Evolutionary conservation across 805 yeast species (phyloP).

Genomic region (Cyberlindnera maritima): DNA sequence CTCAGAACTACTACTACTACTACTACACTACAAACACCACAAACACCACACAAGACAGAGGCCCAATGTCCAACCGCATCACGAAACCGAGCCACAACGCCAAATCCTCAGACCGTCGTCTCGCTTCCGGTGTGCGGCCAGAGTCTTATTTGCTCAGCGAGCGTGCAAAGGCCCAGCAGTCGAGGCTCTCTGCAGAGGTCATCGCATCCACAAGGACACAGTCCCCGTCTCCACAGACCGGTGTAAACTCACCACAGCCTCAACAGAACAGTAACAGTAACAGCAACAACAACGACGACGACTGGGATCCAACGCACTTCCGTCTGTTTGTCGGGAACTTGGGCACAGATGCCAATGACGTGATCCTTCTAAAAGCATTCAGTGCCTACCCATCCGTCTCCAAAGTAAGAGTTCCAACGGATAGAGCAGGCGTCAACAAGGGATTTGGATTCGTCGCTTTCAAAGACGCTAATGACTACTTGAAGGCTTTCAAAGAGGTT

Average conservation of each 20-base stretch:
- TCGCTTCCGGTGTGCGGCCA: slow-evolving; percentile 46
- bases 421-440: slow-evolving; percentile 40
- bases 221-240: neutral
- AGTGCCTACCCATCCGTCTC: slow-evolving; percentile 48
- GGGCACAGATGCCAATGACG: slow-evolving; percentile 64
- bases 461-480: slow-evolving; percentile 59
- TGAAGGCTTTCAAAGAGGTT: slow-evolving; percentile 70
- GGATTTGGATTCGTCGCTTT: slow-evolving; percentile 81
- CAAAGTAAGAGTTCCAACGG: slow-evolving; percentile 59
- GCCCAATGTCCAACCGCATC: slow-evolving; percentile 7
- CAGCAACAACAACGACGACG: slow-evolving; percentile 30
- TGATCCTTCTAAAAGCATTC: slow-evolving; percentile 53
- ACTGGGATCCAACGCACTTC: slow-evolving; percentile 72
- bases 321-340: slow-evolving; percentile 73
- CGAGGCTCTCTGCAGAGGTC: slow-evolving; percentile 12
- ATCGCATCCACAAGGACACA: slow-evolving; percentile 12
- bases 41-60: neutral
- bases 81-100: slow-evolving; percentile 20
- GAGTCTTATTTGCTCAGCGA: slow-evolving; percentile 40
- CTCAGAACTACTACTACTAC: neutral
- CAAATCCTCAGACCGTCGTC: slow-evolving; percentile 51
- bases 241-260: neutral
- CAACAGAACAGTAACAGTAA: neutral
- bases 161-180: slow-evolving; percentile 22
- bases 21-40: neutral